Evolutionary conservation across 2,329 filamentous ascomycete genomes (phyloP).

Genomic region (Mariannaea elegans): DNA sequence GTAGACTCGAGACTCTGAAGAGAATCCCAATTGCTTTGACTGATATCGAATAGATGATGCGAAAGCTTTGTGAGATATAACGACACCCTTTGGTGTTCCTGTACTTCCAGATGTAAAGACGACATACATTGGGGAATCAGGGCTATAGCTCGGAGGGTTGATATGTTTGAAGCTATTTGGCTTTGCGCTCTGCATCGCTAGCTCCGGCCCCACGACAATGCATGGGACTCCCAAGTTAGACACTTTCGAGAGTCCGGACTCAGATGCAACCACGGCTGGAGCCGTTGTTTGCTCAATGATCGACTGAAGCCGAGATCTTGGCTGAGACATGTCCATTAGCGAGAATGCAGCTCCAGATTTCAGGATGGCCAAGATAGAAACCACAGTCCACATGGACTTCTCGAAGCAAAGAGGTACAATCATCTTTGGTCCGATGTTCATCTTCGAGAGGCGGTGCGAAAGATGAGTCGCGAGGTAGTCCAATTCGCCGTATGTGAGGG

Average conservation of each 20-base stretch:
- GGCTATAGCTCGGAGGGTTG: background rate
- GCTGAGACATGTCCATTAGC: constrained; percentile 25
- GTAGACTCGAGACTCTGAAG: background rate
- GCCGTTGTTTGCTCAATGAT: background rate
- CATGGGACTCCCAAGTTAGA: background rate
- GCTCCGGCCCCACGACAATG: background rate
- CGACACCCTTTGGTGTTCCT: constrained; percentile 4
- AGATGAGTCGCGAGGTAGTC: constrained; percentile 50
- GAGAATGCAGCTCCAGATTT: constrained; percentile 37
- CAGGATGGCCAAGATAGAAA: constrained; percentile 35
- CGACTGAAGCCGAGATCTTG: background rate
- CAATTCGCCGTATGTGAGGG: constrained; percentile 52
- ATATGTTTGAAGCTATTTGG: background rate
- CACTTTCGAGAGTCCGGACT: background rate
- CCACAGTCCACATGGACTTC: constrained; percentile 34
- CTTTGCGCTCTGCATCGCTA: background rate
- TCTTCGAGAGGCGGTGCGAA: constrained; percentile 46
- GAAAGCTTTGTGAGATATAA: background rate
- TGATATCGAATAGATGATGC: background rate
- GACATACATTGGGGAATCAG: background rate
- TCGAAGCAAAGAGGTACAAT: constrained; percentile 34
- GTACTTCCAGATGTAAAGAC: constrained; percentile 17
- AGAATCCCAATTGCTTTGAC: background rate
- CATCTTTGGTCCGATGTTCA: constrained; percentile 39
- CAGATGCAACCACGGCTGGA: background rate